A percentile compares a stretch with the other conserved stretches of the same genome.
These are phyloP conservation scores for Globisporangium radiosum DNA, from an alignment of 352 stramenopile genomes.

Conservation along the genomic window DNA sequence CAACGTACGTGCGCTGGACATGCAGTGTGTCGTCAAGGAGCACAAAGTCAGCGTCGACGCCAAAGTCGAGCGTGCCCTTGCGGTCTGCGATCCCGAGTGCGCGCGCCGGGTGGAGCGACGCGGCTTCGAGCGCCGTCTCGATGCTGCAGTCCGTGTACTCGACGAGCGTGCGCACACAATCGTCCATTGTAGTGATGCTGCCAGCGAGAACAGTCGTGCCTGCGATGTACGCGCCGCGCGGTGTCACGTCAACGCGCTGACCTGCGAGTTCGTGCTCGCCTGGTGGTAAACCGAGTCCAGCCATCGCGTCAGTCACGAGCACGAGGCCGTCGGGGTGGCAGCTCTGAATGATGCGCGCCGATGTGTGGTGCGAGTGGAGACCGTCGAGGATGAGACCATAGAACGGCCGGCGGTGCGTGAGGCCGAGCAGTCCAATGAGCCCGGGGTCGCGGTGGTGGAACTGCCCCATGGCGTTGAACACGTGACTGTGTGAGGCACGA, in stretches of 20 bases:
- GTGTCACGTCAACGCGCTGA: conserved; percentile 50
- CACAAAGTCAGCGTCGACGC: conserved; percentile 78
- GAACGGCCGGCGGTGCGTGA: conserved; percentile 36
- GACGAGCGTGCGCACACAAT: conserved; percentile 70
- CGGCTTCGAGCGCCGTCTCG: conserved; percentile 66
- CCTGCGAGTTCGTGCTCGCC: conserved; percentile 72
- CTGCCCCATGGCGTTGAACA: conserved; percentile 90
- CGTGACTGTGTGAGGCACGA: conserved; percentile 28
- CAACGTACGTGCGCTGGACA: conserved; percentile 73
- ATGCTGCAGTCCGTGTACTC: conserved; percentile 78
- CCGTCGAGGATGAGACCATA: conserved; percentile 88
- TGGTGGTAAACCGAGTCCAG: conserved; percentile 69
- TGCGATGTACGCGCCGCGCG: conserved; percentile 34
- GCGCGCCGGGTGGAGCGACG: conserved; percentile 69
- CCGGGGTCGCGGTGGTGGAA: conserved; percentile 90
- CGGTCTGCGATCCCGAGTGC: conserved; percentile 45
- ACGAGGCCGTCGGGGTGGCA: conserved; percentile 74
- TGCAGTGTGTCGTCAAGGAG: conserved; percentile 66
- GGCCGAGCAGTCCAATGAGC: conserved; percentile 80
- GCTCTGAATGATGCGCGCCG: conserved; percentile 75
- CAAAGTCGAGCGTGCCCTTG: conserved; percentile 73
- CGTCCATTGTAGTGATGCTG: conserved; percentile 79
- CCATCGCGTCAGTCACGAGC: conserved; percentile 81
- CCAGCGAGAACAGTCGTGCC: conserved; percentile 83
- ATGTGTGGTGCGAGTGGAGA: conserved; percentile 76